A percentile compares a stretch with the other conserved stretches of the same genome.
Evolutionary conservation across 1,139 yeast species (phyloP).

Genomic region (Kodamaea fungicola): DNA sequence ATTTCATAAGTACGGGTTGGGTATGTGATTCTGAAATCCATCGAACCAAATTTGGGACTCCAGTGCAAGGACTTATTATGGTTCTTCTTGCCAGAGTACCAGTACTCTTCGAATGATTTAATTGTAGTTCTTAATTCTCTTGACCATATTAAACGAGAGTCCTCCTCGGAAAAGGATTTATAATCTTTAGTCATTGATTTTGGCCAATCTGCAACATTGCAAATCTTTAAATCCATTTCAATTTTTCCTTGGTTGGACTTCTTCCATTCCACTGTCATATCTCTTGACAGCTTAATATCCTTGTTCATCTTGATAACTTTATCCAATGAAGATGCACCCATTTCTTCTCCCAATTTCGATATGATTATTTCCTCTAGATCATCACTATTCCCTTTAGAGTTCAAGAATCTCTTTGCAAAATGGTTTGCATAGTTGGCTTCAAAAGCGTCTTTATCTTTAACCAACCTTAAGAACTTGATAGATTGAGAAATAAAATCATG

Average conservation of each 20-base stretch:
- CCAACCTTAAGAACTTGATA: slow-evolving; percentile 59
- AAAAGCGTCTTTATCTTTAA: slow-evolving; percentile 84
- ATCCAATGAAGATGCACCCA: slow-evolving; percentile 77
- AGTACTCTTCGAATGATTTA: slow-evolving; percentile 40
- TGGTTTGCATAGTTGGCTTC: slow-evolving; percentile 85
- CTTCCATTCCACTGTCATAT: slow-evolving; percentile 54
- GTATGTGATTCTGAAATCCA: slow-evolving; percentile 68
- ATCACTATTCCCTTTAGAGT: slow-evolving; percentile 30
- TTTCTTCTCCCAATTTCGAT: slow-evolving; percentile 67
- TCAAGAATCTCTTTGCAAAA: slow-evolving; percentile 79
- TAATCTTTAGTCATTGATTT: slow-evolving; percentile 53
- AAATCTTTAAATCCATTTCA: slow-evolving; percentile 48
- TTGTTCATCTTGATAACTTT: slow-evolving; percentile 87
- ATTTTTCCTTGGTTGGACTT: slow-evolving; percentile 10
- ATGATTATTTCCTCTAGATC: slow-evolving; percentile 74
- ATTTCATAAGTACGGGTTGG: slow-evolving; percentile 73
- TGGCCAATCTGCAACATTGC: slow-evolving; percentile 52
- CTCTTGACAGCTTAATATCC: slow-evolving; percentile 70
- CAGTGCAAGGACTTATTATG: slow-evolving; percentile 74
- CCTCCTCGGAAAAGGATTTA: slow-evolving; percentile 32
- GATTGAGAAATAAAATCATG: slow-evolving; percentile 57
- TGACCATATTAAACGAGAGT: slow-evolving; percentile 46
- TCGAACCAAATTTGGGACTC: slow-evolving; percentile 82
- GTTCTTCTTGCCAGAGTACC: slow-evolving; percentile 54
- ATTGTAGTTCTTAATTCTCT: slow-evolving; percentile 35